Percentiles rank a stretch among this genome's conserved stretches.
Conservation (phyloP, 129 eudicot species). For the Escallonia herrerae region DNA sequence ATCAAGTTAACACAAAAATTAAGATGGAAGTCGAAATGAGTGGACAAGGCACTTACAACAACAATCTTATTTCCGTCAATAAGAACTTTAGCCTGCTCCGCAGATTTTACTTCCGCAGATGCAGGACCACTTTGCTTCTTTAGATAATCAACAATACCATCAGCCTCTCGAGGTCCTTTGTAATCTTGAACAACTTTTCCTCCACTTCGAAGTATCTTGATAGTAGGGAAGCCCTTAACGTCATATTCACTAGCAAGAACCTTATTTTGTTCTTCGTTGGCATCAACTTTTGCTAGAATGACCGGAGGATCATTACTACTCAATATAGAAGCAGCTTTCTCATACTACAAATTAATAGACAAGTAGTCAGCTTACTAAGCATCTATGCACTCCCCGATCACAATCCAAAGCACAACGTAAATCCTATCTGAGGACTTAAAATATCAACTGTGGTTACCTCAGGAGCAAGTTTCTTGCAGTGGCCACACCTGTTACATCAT, state of each 20-base stretch:
- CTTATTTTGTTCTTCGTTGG: slow-evolving; percentile 68
- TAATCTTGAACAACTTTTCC: slow-evolving; percentile 66
- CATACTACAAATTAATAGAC: slow-evolving; percentile 39
- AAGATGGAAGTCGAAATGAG: not conserved
- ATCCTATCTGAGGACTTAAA: not conserved
- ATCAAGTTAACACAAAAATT: not conserved
- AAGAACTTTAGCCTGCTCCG: slow-evolving; percentile 45
- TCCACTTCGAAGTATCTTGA: slow-evolving; percentile 61
- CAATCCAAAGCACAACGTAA: not conserved
- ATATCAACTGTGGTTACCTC: slow-evolving; percentile 35
- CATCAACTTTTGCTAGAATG: slow-evolving; percentile 72
- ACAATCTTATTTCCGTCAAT: slow-evolving; percentile 51
- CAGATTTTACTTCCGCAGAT: slow-evolving; percentile 56
- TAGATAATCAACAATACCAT: slow-evolving; percentile 64
- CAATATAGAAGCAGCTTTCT: slow-evolving; percentile 71
- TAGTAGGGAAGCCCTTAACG: slow-evolving; percentile 72
- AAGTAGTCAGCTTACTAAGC: slow-evolving; percentile 5
- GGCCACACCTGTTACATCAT: slow-evolving; percentile 71
- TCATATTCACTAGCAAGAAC: slow-evolving; percentile 48
- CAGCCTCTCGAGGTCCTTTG: slow-evolving; percentile 90
- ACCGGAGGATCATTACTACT: slow-evolving; percentile 54
- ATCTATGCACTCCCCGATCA: not conserved
- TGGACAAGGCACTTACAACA: slow-evolving; percentile 45
- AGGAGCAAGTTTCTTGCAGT: slow-evolving; percentile 81
- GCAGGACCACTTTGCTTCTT: slow-evolving; percentile 83